A percentile compares a stretch with the other conserved stretches of the same genome.
Evolutionary conservation across 2,329 filamentous ascomycete species (phyloP).

Genomic region (Fusarium nygamai): DNA sequence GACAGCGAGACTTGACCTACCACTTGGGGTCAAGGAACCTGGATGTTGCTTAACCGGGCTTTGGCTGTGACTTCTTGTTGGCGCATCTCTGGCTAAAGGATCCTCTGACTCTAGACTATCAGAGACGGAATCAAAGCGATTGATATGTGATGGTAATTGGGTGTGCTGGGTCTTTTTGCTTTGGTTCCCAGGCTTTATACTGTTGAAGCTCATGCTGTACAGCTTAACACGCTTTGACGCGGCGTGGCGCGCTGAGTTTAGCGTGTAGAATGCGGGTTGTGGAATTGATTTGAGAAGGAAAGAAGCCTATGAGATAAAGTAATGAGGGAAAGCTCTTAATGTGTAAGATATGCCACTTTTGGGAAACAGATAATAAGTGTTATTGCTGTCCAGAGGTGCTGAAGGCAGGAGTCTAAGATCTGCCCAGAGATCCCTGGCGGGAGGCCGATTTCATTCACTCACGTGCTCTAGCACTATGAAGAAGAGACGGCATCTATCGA

Average conservation of each 20-base stretch:
- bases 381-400: not conserved
- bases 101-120: constrained; percentile 36
- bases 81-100: constrained; percentile 20
- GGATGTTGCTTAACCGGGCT: constrained; percentile 4
- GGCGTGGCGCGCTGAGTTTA: not conserved
- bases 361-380: not conserved
- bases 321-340: not conserved
- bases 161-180: not conserved
- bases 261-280: not conserved
- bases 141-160: not conserved
- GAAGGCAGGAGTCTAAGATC: not conserved
- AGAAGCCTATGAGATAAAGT: accelerated
- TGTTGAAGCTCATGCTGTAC: constrained; percentile 16
- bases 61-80: constrained; percentile 18
- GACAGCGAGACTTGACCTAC: constrained; percentile 30
- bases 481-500: not conserved
- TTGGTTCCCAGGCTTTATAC: not conserved
- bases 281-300: not conserved
- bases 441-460: not conserved
- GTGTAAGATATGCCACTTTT: not conserved
- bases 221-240: not conserved
- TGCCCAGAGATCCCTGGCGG: not conserved
- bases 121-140: not conserved
- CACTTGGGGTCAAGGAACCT: not conserved
- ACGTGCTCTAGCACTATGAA: constrained; percentile 1